phyloP scores from a whole-genome alignment of 1,284 basidiomycete genomes.

The Naganishia sp. region DNA sequence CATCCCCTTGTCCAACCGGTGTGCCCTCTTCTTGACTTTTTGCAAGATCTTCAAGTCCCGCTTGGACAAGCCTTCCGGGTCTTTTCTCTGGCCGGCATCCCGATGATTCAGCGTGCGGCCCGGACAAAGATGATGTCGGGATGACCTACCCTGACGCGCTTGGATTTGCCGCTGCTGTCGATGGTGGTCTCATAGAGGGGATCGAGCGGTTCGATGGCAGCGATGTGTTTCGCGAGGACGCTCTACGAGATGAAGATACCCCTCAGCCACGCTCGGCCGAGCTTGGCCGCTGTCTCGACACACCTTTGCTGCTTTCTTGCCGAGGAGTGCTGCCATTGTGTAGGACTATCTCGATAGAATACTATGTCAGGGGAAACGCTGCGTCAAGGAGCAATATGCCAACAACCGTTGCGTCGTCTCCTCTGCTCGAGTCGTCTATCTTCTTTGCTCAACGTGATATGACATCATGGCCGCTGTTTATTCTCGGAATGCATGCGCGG shows the following conservation, averaged over 20 bases:
- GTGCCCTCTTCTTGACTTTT: constrained; percentile 74
- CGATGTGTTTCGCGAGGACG: constrained; percentile 31
- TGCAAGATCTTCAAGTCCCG: constrained; percentile 75
- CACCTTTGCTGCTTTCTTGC: constrained; percentile 42
- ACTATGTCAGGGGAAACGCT: too few relatives aligned
- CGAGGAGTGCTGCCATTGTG: constrained; percentile 38
- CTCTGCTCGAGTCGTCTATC: too few relatives aligned
- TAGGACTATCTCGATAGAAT: too few relatives aligned
- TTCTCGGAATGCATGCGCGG: too few relatives aligned
- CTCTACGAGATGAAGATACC: constrained; percentile 7
- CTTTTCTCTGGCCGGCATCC: constrained; percentile 59
- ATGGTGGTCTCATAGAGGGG: constrained; percentile 76
- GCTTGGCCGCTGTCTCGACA: constrained; percentile 9
- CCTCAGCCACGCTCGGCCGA: background rate
- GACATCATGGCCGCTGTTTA: too few relatives aligned
- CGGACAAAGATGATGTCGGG: background rate
- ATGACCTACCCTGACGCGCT: constrained; percentile 65
- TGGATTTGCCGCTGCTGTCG: constrained; percentile 66
- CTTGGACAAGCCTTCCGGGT: constrained; percentile 74
- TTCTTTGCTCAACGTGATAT: too few relatives aligned
- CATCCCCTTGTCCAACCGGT: constrained; percentile 90
- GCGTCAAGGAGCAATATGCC: too few relatives aligned
- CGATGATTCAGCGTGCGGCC: background rate
- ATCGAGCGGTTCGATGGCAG: constrained; percentile 61
- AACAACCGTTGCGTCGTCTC: too few relatives aligned